Percentiles rank a stretch among this genome's conserved stretches.
Evolutionary conservation across 2,329 filamentous ascomycete genomes (phyloP).

Genomic region (Colletotrichum sp.): DNA sequence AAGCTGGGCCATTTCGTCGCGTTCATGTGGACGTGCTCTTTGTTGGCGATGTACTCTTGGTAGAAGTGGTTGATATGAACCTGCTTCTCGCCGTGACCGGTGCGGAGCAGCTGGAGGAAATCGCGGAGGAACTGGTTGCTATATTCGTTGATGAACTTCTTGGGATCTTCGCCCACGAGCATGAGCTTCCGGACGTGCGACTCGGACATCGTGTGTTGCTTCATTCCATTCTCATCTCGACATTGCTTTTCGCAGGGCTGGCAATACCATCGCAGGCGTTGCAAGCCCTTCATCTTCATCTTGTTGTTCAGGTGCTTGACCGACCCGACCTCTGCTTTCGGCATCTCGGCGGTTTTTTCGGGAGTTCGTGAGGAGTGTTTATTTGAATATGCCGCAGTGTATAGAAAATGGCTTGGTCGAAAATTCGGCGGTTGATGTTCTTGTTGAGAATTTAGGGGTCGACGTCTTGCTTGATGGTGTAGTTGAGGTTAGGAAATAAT

Average conservation of each 20-base stretch:
- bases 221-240: slow-evolving; percentile 88
- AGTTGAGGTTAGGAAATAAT: neutral
- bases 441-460: neutral
- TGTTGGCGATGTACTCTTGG: slow-evolving; percentile 88
- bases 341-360: slow-evolving; percentile 65
- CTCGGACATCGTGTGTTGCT: slow-evolving; percentile 46
- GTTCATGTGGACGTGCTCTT: slow-evolving; percentile 93
- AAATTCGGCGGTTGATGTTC: neutral
- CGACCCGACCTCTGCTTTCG: slow-evolving; percentile 88
- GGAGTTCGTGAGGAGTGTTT: neutral
- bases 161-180: slow-evolving; percentile 84
- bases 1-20: slow-evolving; percentile 86
- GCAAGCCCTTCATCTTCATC: slow-evolving; percentile 80
- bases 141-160: slow-evolving; percentile 83
- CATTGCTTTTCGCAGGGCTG: slow-evolving; percentile 71
- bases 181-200: slow-evolving; percentile 90
- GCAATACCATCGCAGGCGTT: slow-evolving; percentile 91
- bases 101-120: slow-evolving; percentile 78
- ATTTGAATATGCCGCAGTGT: neutral
- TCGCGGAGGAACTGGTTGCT: slow-evolving; percentile 81
- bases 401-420: neutral
- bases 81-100: slow-evolving; percentile 88
- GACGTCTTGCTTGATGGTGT: neutral
- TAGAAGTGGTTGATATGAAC: slow-evolving; percentile 94
- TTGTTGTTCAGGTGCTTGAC: slow-evolving; percentile 92